Evolutionary conservation across 176 grass and related monocot species (phyloP), one percentile per base, ranked within the genome.

Genomic region (Panicum miliaceum): DNA sequence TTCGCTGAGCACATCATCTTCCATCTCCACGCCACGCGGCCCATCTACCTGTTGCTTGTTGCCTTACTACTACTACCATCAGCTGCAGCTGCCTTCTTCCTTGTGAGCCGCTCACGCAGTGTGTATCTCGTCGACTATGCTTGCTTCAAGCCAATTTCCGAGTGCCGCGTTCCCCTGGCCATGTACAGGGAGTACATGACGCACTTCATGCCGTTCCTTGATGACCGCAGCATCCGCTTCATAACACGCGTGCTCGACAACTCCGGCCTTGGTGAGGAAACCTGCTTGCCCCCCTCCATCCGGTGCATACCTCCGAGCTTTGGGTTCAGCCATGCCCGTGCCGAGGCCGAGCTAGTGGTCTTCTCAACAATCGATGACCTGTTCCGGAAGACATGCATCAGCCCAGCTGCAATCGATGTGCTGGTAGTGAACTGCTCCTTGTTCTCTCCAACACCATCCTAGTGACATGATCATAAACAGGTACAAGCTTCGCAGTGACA

Each of bases 91-190:
- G 38, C 15, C 13, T 9, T 8, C 20, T n/a, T 57, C 7, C 35
- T 46, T 13, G n/a, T 47, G 13, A 43, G 34, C 57, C 58, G 40
- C 40, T 37, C 73, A 10, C 40, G 25, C 2, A 3, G 8, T 12
- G 58, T 47, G 16, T 78, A 78, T 45, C 58, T 78, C 12, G 58
- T 64, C 0, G 41, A 64, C 16, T 78, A 78, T 12, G 57, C 76
- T 10, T 78, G 76, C 76, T 64, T 64, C 40, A 43, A 43, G 15
- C 76, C 76, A 20, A 1, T 6, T 59, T 1, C 11, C 0, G 4
- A 40, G 22, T 77, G 4, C 4, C 74, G 74, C 14, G 0, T 42
- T 8, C 16, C 71, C 27, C 15, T 53, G 3, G 48, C 71, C 7
- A 12, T 0, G 3, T 12, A 20, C 48, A 54, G 27, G 19, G 47